These are phyloP conservation scores for Turnera subulata DNA, from an alignment of 345 rosid species.

Conservation along the genomic window DNA sequence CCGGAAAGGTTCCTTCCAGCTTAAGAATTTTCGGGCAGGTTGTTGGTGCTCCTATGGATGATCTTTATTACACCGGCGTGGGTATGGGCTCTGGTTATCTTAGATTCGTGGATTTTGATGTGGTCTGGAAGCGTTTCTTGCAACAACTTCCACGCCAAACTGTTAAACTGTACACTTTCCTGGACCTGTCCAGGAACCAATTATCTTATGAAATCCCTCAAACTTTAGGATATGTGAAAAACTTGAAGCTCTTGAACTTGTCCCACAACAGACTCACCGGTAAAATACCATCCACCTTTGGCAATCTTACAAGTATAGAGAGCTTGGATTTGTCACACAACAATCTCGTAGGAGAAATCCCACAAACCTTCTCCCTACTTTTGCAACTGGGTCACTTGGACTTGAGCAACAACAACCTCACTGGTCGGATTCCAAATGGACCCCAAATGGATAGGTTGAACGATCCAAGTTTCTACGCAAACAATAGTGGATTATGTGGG, in stretches of 20 bases:
- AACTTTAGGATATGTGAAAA: no score
- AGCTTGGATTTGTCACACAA: constrained; percentile 38
- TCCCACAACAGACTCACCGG: no score
- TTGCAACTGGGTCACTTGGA: constrained; percentile 15
- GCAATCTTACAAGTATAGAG: constrained; percentile 25
- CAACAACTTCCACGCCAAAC: not conserved
- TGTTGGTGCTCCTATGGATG: no score
- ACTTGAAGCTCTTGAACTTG: no score
- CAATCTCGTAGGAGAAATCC: constrained; percentile 22
- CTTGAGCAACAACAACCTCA: no score
- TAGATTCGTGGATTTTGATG: constrained; percentile 15
- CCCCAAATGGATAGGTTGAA: no score
- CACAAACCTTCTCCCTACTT: constrained; percentile 24
- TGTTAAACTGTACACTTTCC: not conserved
- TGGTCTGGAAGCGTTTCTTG: no score
- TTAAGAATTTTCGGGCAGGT: constrained; percentile 38
- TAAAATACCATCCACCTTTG: no score
- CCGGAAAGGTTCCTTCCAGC: constrained; percentile 26
- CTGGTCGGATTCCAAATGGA: no score
- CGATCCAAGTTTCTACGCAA: constrained; percentile 31
- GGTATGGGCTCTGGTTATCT: no score
- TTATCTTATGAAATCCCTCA: constrained; percentile 31
- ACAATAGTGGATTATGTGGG: constrained; percentile 35
- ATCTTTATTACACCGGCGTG: no score
- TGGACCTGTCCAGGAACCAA: constrained; percentile 39